These are phyloP conservation scores for Mayamaea pseudoterrestris DNA, from an alignment of 108 stramenopile species.

Conservation along the genomic window DNA sequence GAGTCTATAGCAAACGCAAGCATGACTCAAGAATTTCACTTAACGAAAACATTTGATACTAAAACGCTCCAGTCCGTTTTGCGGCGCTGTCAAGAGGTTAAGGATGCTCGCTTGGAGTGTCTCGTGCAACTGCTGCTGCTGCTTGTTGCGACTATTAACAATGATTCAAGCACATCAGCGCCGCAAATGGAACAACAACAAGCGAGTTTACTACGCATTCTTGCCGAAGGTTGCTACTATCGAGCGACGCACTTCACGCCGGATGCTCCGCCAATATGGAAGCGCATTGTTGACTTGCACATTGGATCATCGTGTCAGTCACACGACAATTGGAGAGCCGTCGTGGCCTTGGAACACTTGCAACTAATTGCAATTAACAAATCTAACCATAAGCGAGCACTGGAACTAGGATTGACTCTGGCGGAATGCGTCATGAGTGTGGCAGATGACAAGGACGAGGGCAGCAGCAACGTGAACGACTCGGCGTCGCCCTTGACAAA, in stretches of 20 bases:
- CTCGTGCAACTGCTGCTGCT: constrained; percentile 6
- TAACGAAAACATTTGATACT: not conserved
- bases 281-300: constrained; percentile 18
- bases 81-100: constrained; percentile 19
- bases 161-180: no score
- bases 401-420: constrained; percentile 29
- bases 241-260: constrained; percentile 21
- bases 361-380: constrained; percentile 43
- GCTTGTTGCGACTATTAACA: no score
- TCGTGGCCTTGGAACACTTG: constrained; percentile 30
- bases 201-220: not conserved
- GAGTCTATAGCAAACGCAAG: constrained; percentile 13
- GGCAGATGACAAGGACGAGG: not conserved
- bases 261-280: constrained; percentile 40
- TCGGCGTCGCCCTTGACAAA: constrained; percentile 1
- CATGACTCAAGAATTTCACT: not conserved
- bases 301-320: constrained; percentile 2
- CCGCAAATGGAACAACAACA: not conserved
- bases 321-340: constrained; percentile 11
- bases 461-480: no score
- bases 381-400: constrained; percentile 34
- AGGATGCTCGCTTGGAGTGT: constrained; percentile 15
- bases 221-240: constrained; percentile 24
- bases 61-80: constrained; percentile 4
- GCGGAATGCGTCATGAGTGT: constrained; percentile 29